phyloP scores from a whole-genome alignment of 306 rosid species.

The Prunus padus region DNA sequence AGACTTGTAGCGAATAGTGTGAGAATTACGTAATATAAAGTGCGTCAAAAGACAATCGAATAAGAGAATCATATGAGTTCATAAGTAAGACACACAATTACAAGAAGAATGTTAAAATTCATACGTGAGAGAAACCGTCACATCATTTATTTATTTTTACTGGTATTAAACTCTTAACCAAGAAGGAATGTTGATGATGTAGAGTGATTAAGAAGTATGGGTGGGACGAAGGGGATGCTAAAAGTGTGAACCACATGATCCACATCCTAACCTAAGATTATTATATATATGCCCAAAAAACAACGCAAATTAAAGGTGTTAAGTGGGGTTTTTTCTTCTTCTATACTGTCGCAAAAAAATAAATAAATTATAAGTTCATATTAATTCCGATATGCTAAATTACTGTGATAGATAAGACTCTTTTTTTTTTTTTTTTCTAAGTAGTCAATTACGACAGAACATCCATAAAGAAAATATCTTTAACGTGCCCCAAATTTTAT shows the following conservation, averaged over 20 bases:
- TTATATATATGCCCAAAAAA: not conserved
- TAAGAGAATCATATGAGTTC: not conserved
- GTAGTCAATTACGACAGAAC: conserved; percentile 15
- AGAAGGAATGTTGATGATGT: not conserved
- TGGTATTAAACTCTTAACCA: not conserved
- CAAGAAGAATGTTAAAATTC: not conserved
- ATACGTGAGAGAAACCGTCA: not conserved
- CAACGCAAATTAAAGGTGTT: not conserved
- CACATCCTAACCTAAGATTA: not conserved
- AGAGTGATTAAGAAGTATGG: not conserved
- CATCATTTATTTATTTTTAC: no score
- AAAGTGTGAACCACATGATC: not conserved
- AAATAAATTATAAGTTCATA: not conserved
- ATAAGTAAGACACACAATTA: not conserved
- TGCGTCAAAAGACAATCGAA: not conserved
- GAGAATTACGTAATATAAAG: not conserved
- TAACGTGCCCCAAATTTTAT: conserved; percentile 39
- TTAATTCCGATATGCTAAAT: not conserved
- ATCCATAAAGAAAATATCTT: not conserved
- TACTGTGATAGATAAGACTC: not conserved
- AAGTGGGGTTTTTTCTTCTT: not conserved
- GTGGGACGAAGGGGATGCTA: not conserved
- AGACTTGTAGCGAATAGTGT: not conserved
- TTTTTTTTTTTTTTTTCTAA: conserved; percentile 5
- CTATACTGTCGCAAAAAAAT: not conserved